These are phyloP conservation scores for Tetraselmis striata DNA, from an alignment of 139 green algal species.

Conservation along the genomic window DNA sequence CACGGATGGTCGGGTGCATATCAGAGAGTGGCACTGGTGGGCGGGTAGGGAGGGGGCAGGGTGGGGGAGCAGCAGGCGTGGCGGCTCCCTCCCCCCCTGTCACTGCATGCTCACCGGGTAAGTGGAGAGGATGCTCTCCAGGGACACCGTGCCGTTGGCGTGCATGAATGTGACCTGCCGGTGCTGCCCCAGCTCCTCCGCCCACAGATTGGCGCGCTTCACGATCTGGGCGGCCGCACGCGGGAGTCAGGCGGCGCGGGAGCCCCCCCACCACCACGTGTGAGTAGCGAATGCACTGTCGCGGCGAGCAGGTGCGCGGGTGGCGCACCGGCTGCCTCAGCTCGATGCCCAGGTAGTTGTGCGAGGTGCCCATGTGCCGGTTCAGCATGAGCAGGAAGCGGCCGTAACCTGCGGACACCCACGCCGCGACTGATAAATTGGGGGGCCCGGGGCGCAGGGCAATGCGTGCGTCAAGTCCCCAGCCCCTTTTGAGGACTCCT, in stretches of 20 bases:
- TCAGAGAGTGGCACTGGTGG: no score
- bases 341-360: conserved; percentile 80
- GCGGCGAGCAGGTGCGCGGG: no score
- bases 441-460: neutral
- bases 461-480: neutral
- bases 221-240: no score
- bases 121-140: conserved; percentile 44
- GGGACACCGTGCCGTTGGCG: conserved; percentile 73
- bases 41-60: no score
- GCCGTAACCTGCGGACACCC: conserved; percentile 30
- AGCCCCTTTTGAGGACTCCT: neutral
- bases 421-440: neutral
- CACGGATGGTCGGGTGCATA: no score
- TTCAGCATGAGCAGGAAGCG: conserved; percentile 63
- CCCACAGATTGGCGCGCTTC: conserved; percentile 68
- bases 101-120: conserved; percentile 76
- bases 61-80: no score
- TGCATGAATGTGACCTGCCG: conserved; percentile 52
- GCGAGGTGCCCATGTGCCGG: conserved; percentile 1
- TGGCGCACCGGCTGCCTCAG: conserved; percentile 54
- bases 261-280: no score
- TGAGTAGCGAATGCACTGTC: no score
- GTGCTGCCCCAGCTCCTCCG: conserved; percentile 29
- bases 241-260: no score
- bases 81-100: no score